A percentile compares a stretch with the other conserved stretches of the same genome.
Evolutionary conservation across 495 filamentous ascomycete genomes (phyloP).

Genomic region (Penicillium crystallinum): DNA sequence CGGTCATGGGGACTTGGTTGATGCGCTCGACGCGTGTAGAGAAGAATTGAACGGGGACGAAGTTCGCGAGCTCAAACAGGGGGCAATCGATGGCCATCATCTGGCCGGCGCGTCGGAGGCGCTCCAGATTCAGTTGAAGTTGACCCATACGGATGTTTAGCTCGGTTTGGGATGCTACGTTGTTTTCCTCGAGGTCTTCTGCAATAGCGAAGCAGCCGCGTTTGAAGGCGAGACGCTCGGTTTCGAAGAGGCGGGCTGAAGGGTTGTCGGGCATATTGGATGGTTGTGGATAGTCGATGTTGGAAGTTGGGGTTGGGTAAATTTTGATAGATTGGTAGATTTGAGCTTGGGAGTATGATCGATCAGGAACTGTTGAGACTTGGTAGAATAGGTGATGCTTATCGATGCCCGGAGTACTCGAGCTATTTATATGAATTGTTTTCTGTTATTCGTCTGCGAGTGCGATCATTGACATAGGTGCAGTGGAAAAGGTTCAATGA

Average conservation of each 20-base stretch:
- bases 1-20: not conserved
- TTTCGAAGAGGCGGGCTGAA: not conserved
- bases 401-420: not conserved
- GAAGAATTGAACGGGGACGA: not conserved
- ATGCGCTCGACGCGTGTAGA: not conserved
- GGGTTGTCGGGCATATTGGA: not conserved
- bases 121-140: not conserved
- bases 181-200: not conserved
- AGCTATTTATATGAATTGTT: not conserved
- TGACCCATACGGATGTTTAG: not conserved
- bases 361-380: not conserved
- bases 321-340: not conserved
- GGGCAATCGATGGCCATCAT: not conserved
- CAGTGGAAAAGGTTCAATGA: too few relatives aligned
- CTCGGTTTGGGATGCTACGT: not conserved
- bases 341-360: too few relatives aligned
- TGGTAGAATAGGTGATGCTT: not conserved
- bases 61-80: not conserved
- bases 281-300: not conserved
- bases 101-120: not conserved
- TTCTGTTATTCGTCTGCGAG: fast-evolving
- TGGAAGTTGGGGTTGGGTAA: not conserved
- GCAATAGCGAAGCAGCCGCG: not conserved
- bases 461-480: not conserved
- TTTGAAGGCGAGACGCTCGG: not conserved